Percentiles rank a stretch among this genome's conserved stretches.
Evolutionary conservation across 1,284 basidiomycete genomes (phyloP).

Genomic region (Meira miltonrushii): DNA sequence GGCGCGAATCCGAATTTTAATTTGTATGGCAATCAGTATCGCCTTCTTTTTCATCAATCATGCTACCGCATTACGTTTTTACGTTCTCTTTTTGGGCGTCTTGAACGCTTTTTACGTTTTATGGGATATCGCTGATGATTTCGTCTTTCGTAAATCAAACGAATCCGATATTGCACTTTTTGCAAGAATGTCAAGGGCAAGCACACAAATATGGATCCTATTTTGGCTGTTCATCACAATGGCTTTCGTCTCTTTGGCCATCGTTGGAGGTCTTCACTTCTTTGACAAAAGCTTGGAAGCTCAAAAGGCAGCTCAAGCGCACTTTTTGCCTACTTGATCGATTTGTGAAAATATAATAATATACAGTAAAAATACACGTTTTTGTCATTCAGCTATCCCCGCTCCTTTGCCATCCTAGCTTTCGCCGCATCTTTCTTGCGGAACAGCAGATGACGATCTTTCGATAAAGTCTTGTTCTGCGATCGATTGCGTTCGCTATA

Average conservation of each 20-base stretch:
- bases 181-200: conserved; percentile 1
- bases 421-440: conserved; percentile 23
- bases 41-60: conserved; percentile 11
- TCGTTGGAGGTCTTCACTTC: conserved; percentile 11
- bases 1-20: conserved; percentile 3
- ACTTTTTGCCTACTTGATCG: conserved; percentile 11
- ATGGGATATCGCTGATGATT: conserved; percentile 13
- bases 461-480: conserved; percentile 47
- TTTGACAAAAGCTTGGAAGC: conserved; percentile 9
- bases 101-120: conserved; percentile 6
- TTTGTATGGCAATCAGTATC: conserved; percentile 6
- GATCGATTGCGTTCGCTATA: conserved; percentile 52
- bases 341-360: neutral
- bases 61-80: neutral
- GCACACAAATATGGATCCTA: conserved; percentile 9
- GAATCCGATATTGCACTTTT: conserved; percentile 14
- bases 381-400: neutral
- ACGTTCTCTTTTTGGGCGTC: neutral
- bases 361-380: neutral
- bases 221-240: conserved; percentile 10
- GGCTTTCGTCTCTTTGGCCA: conserved; percentile 3
- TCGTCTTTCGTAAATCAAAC: conserved; percentile 14
- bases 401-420: conserved; percentile 1
- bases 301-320: conserved; percentile 5
- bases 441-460: conserved; percentile 43